These are phyloP conservation scores for Jackrogersella minutella DNA, from an alignment of 495 filamentous ascomycete genomes.

Conservation along the genomic window DNA sequence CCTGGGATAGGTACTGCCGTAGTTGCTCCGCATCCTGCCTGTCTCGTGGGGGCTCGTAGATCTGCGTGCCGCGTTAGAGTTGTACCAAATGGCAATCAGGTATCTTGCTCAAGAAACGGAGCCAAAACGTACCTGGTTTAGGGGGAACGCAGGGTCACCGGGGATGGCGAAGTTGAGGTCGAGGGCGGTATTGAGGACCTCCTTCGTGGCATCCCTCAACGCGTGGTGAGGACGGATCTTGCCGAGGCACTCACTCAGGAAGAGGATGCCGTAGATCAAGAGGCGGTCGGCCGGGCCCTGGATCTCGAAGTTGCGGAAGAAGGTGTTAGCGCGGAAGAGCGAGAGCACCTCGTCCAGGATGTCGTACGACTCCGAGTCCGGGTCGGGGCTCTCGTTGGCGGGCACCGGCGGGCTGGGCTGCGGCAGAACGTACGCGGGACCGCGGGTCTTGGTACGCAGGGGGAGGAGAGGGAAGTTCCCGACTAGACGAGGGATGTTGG, in stretches of 20 bases:
- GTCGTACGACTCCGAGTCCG: slow-evolving; percentile 89
- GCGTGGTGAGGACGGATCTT: slow-evolving; percentile 76
- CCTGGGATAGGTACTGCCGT: slow-evolving; percentile 86
- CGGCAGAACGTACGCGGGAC: slow-evolving; percentile 85
- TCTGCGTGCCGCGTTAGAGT: slow-evolving; percentile 44
- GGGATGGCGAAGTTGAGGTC: slow-evolving; percentile 91
- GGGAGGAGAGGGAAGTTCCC: slow-evolving; percentile 96
- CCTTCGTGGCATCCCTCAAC: slow-evolving; percentile 61
- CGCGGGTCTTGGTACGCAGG: slow-evolving; percentile 89
- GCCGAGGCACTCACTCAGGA: slow-evolving; percentile 83
- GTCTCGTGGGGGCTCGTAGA: slow-evolving; percentile 75
- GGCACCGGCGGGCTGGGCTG: slow-evolving; percentile 68
- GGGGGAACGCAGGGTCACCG: slow-evolving; percentile 90
- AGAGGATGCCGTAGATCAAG: slow-evolving; percentile 95
- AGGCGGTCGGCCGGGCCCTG: slow-evolving; percentile 94
- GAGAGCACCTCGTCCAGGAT: slow-evolving; percentile 90
- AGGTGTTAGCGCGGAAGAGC: slow-evolving; percentile 96
- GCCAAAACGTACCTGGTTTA: slow-evolving; percentile 73
- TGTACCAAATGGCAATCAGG: neutral
- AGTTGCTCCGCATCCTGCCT: slow-evolving; percentile 88
- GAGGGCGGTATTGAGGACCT: slow-evolving; percentile 69
- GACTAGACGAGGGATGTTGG: slow-evolving; percentile 54
- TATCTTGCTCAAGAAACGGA: neutral
- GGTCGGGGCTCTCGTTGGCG: slow-evolving; percentile 74
- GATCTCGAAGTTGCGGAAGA: slow-evolving; percentile 99